Conservation (phyloP, 2,329 filamentous ascomycete species). For the Trichophyton equinum region DNA sequence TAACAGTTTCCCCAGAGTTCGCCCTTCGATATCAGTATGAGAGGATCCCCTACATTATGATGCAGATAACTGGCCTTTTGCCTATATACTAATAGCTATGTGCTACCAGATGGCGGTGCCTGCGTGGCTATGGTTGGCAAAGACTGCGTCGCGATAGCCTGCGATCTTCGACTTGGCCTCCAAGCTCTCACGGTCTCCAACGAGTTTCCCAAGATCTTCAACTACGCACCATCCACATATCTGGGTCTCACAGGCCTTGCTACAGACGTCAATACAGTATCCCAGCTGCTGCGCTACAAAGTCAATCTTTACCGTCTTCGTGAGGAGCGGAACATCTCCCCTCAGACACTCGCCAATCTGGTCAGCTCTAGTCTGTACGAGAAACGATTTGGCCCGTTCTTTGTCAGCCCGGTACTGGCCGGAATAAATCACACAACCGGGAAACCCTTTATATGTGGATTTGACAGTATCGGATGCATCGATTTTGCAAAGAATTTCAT, state of each 20-base stretch:
- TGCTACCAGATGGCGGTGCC: constrained; percentile 61
- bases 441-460: constrained; percentile 95
- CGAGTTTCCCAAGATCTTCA: constrained; percentile 99
- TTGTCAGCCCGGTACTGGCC: constrained; percentile 86
- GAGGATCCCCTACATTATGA: not conserved
- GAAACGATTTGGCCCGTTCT: constrained; percentile 90
- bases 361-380: constrained; percentile 88
- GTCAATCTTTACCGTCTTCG: constrained; percentile 99
- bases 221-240: constrained; percentile 80
- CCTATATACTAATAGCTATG: not conserved
- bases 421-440: constrained; percentile 89
- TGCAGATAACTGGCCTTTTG: not conserved
- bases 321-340: constrained; percentile 92
- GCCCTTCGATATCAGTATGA: constrained; percentile 88
- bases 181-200: constrained; percentile 96
- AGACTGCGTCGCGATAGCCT: constrained; percentile 98
- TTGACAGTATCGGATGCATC: constrained; percentile 98
- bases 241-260: constrained; percentile 92
- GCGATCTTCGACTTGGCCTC: constrained; percentile 92
- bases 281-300: constrained; percentile 98
- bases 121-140: constrained; percentile 99
- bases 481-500: constrained; percentile 99
- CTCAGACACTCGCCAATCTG: constrained; percentile 90
- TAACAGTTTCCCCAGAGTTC: constrained; percentile 49
- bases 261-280: constrained; percentile 88